Evolutionary conservation across 1,284 basidiomycete species (phyloP), one percentile per base, ranked within the genome.

Genomic region (Puccinia coronata): DNA sequence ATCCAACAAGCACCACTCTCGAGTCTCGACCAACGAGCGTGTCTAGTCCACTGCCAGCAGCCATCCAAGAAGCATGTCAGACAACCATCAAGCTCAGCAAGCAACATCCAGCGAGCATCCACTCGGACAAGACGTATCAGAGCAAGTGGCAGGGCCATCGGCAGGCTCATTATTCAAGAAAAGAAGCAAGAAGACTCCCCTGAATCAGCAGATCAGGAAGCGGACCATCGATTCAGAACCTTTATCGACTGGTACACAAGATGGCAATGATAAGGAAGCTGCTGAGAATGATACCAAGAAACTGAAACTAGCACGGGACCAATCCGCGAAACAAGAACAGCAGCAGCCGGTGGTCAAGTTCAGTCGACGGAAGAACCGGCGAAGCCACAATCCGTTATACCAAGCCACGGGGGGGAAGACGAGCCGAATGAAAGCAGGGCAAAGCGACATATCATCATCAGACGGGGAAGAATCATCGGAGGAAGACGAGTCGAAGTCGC

Each of bases 391-490:
- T 61, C 59, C 59, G 31, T 36, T 61, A 61, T 61, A 36, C 31
- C 59, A 61, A 4, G 59, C 59, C 31, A 61, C 59, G 11, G 12
- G 28, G 14, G 59, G 59, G 25, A 34, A 23, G 18, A 34, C 59
- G 28, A 61, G 25, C 31, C 31, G 31, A 5, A 16, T 16, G 20
- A 61, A 61, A 61, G 59, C 14, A 18, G 59, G 36, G 23, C 59
- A 61, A 61, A 36, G 59, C 18, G 67, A 20, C n/a, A 47, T 31
- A 12, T 69, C 67, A 2, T 67, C 74, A 82, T 51, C 73, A 83
- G 20, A 82, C 83, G 12, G 83, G 84, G 59, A 86, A 85, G 83
- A 84, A 84, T 47, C 43, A 18, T 65, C 82, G 85, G 73, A 85
- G 84, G 82, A 82, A 77, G 80, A 59, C 87, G 74, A 69, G 83